Conservation (phyloP, 2,329 filamentous ascomycete genomes). For the Fusarium pseudograminearum region DNA sequence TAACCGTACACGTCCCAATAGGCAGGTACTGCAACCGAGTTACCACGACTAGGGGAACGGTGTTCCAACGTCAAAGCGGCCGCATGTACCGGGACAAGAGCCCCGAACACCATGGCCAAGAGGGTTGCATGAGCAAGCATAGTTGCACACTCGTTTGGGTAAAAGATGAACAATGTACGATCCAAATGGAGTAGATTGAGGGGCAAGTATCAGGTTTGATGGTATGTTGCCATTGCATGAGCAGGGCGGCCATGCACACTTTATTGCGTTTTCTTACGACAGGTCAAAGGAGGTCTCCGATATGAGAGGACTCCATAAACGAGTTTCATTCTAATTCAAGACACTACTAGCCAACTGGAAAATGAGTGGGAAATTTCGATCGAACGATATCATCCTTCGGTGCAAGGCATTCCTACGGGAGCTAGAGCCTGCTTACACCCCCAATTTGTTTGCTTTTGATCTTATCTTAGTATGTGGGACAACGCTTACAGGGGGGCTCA, state of each 20-base stretch:
- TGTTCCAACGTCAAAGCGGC: not conserved
- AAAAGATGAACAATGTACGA: not conserved
- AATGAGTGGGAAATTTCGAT: not conserved
- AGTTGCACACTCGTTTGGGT: not conserved
- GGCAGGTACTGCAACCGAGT: conserved; percentile 2
- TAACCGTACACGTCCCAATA: conserved; percentile 1
- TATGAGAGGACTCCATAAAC: not conserved
- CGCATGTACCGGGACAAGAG: not conserved
- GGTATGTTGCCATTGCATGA: not conserved
- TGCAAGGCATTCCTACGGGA: not conserved
- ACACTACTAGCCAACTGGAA: not conserved
- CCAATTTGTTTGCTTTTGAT: not conserved
- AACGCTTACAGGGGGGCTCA: not conserved
- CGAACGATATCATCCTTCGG: not conserved
- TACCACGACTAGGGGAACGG: not conserved
- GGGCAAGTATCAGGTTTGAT: not conserved
- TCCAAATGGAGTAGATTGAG: not conserved
- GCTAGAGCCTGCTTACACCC: not conserved
- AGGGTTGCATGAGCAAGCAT: conserved; percentile 1
- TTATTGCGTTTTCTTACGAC: not conserved
- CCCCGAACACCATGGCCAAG: not conserved
- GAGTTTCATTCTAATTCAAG: not conserved
- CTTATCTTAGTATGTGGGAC: not conserved
- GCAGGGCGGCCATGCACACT: not conserved
- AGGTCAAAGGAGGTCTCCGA: not conserved